Evolutionary conservation across 495 filamentous ascomycete genomes (phyloP), one percentile per base, ranked within the genome.

Genomic region (Penicillium pancosmium): DNA sequence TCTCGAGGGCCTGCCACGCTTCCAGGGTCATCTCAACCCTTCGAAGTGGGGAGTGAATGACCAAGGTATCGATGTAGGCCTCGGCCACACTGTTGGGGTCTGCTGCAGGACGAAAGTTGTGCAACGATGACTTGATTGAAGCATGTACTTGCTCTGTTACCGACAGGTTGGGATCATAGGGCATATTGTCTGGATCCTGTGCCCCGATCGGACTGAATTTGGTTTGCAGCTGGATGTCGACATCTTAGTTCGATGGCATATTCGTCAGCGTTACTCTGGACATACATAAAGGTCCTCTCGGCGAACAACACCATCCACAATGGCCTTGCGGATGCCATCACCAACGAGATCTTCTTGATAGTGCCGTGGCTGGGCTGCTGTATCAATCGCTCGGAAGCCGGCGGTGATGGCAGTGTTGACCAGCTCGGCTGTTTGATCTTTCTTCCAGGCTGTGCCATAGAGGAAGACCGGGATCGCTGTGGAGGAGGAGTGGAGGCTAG

Each of bases 391-490:
- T 7, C 83, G 79, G 68, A 94, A 95, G 8, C 91, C 91, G 12
- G 84, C 73, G 52, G 80, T 77, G 60, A 95, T 65, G 23, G 91
- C 91, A 62, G 81, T 74, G 64, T 86, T 80, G 25, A 93, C 89
- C 1, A 92, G 79, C 36, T 84, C 79, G 18, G 82, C 78, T 1
- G 88, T 91, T 27, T 71, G 73, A 3, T 86, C 85, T 68, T 91
- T 89, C 73, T 93, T 93, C 91, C 91, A 93, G n/a, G 91, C 91
- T 8, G 90, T 93, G 44, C 91, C 91, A 66, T 95, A 95, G 55
- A 94, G 70, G 59, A 92, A 79, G 56, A 78, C 74, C 7, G 87
- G 88, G 34, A 80, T 57, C 16, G 65, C 52, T 7, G 68, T 60
- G 23, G 72, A 59, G 11, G 63, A 58, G 7, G 66, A 67, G 27